These are phyloP conservation scores for Cordyceps pruinosa DNA, from an alignment of 2,329 filamentous ascomycete species.

Conservation along the genomic window DNA sequence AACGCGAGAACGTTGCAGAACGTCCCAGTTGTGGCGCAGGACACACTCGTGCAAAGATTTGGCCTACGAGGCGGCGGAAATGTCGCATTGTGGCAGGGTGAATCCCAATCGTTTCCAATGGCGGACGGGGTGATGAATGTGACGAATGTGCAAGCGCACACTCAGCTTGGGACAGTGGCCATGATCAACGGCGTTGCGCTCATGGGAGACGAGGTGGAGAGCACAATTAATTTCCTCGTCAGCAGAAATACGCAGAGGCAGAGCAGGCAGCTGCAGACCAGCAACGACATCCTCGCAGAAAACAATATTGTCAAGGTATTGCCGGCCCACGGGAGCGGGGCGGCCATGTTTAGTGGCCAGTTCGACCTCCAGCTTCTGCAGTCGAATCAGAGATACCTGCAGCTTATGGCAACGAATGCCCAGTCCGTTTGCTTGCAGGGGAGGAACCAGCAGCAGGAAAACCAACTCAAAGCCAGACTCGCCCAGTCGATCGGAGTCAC, in stretches of 20 bases:
- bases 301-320: neutral
- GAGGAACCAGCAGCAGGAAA: neutral
- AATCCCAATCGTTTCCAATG: neutral
- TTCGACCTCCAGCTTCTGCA: neutral
- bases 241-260: neutral
- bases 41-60: neutral
- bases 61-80: neutral
- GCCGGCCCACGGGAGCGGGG: conserved; percentile 2
- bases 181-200: conserved; percentile 5
- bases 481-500: neutral
- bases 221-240: conserved; percentile 2
- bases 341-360: neutral
- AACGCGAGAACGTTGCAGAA: neutral
- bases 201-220: conserved; percentile 2
- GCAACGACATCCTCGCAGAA: neutral
- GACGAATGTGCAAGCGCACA: conserved; percentile 1
- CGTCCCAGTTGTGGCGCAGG: neutral
- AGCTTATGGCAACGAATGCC: neutral
- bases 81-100: neutral
- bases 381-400: neutral
- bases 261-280: neutral
- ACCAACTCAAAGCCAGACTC: neutral
- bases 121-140: conserved; percentile 1
- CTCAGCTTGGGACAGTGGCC: neutral
- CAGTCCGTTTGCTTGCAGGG: neutral